phyloP scores from a whole-genome alignment of 2,329 filamentous ascomycete genomes.

The Teratosphaeria gauchensis region DNA sequence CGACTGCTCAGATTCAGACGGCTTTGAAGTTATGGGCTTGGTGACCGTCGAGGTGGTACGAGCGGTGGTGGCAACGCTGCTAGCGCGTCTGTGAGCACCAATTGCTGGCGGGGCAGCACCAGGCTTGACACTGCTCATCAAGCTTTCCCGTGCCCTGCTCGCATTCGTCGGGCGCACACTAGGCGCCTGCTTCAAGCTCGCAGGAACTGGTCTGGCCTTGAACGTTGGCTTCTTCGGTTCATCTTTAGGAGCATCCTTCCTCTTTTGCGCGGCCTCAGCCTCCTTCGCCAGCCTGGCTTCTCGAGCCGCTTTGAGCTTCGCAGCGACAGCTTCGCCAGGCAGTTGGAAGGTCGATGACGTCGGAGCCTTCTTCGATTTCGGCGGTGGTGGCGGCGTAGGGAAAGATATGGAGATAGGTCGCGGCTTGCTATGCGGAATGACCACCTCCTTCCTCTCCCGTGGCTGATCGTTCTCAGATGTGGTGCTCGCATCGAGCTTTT shows the following conservation, averaged over 20 bases:
- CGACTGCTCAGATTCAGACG: conserved; percentile 3
- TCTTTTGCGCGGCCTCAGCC: conserved; percentile 16
- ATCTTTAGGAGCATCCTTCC: neutral
- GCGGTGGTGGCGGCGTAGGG: conserved; percentile 35
- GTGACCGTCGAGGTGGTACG: neutral
- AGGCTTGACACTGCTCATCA: conserved; percentile 15
- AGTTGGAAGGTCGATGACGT: conserved; percentile 43
- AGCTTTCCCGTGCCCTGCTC: conserved; percentile 34
- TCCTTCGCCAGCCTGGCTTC: conserved; percentile 23
- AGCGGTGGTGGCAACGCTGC: conserved; percentile 10
- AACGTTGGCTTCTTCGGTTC: conserved; percentile 29
- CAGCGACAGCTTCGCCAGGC: conserved; percentile 44
- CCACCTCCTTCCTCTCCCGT: conserved; percentile 16
- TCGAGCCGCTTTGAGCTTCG: conserved; percentile 42
- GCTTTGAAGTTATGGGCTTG: conserved; percentile 5
- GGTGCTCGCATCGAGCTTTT: neutral
- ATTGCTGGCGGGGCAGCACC: neutral
- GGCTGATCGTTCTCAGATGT: neutral
- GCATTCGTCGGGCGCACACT: conserved; percentile 36
- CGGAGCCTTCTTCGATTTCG: conserved; percentile 42
- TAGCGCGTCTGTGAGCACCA: conserved; percentile 12
- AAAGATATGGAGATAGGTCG: conserved; percentile 40
- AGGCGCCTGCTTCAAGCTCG: conserved; percentile 14
- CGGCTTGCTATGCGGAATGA: conserved; percentile 32
- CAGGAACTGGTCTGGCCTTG: conserved; percentile 39